Evolutionary conservation across 2,329 filamentous ascomycete genomes (phyloP), one percentile per base, ranked within the genome.

Genomic region (Ophiocordyceps robertsii): DNA sequence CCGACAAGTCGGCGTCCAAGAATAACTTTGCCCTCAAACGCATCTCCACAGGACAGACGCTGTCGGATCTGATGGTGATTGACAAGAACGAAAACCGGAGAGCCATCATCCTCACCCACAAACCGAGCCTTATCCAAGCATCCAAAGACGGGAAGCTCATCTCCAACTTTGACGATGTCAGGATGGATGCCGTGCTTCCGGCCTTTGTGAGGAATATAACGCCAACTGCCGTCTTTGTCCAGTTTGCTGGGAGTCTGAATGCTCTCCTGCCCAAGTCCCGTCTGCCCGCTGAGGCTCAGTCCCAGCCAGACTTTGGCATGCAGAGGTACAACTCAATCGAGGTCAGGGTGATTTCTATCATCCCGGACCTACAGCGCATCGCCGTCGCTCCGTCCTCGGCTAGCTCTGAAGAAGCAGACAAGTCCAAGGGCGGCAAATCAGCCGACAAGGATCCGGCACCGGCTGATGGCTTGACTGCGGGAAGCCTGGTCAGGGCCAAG

Each of bases 161-260:
- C n/a, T 72, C 71, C 16, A 73, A 64, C 37, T 82, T 92, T 43
- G 79, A 83, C 19, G 77, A 90, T 49, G 72, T 87, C 17, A 74
- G 78, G 48, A 72, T 82, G 48, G 84, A 84, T 29, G 70, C 75
- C 30, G 65, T 77, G 21, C 73, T 87, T 8, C 74, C 78, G 45
- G 90, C 89, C 6, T 95, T 90, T 53, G 78, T 98, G 24, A 80
- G 82, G 46, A 93, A 92, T 53, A 82, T 95, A 41, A 89, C 86
- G 0, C 66, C 76, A 2, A 84, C 82, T 9, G 87, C 84, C 37
- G 71, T 89, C 11, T 96, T 95, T 54, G 75, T 95, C n/a, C 82
- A 93, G 55, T 95, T 95, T 59, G 78, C 80, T 35, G 83, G 80
- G 51, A 78, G 76, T 30, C 64, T 94, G 16, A 83, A 79, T 38